Evolutionary conservation across 306 rosid genomes (phyloP).

Genomic region (Quercus berberidifolia): DNA sequence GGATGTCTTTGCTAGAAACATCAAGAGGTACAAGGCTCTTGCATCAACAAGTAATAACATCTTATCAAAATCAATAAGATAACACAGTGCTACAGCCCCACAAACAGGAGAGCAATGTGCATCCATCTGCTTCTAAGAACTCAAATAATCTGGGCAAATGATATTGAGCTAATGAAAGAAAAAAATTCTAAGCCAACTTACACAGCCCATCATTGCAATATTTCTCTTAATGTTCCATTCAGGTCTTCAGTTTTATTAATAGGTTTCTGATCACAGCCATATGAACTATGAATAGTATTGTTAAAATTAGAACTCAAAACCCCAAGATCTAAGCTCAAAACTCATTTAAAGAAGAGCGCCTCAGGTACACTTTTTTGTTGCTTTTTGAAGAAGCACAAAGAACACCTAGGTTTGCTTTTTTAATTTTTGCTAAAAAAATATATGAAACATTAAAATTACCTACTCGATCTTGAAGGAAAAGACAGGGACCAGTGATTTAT

Average conservation of each 20-base stretch:
- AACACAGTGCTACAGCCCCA: not conserved
- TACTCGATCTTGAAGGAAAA: too few relatives aligned
- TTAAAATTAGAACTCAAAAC: not conserved
- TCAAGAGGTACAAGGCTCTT: too few relatives aligned
- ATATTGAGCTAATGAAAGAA: not conserved
- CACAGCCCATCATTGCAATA: not conserved
- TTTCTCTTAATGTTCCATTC: not conserved
- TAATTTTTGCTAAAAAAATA: too few relatives aligned
- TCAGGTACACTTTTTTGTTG: not conserved
- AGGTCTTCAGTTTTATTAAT: not conserved
- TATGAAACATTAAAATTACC: too few relatives aligned
- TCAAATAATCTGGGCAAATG: not conserved
- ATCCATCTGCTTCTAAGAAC: not conserved
- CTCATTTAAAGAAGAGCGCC: not conserved
- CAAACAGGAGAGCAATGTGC: not conserved
- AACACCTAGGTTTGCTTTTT: too few relatives aligned
- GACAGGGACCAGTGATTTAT: too few relatives aligned
- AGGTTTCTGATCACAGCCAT: not conserved
- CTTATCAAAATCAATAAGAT: not conserved
- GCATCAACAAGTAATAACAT: not conserved
- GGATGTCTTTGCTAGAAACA: too few relatives aligned
- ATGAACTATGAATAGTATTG: not conserved
- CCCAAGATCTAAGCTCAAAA: not conserved
- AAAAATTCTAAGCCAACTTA: not conserved
- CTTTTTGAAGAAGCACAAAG: too few relatives aligned